Evolutionary conservation across 495 filamentous ascomycete species (phyloP), one percentile per base, ranked within the genome.

Genomic region (Stereocaulon alpinum): DNA sequence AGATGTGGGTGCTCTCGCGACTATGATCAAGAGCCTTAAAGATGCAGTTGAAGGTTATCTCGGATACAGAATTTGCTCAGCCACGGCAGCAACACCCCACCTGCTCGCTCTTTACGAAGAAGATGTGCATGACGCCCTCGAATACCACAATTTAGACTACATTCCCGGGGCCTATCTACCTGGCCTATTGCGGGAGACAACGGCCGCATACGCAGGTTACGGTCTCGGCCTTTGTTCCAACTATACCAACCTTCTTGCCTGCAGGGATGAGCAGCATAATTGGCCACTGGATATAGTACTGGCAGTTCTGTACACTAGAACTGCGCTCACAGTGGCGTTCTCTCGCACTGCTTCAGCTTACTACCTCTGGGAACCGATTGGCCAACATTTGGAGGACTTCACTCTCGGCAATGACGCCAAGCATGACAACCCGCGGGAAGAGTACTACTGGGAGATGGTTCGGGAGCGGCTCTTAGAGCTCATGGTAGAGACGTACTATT

Each of bases 41-140:
- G 9, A 18, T 1, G 37, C 11, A 24, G 56, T 55, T 5, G 61
- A 60, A 32, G 27, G 44, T 15, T 6, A 52, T 15, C 20, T 56
- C 5, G 55, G 20, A n/a, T 17, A 17, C 0, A 20, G 32, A 17
- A 54, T 63, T 29, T 30, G 41, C 1, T 40, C 34, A 6, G 61
- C 56, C 3, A 61, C n/a, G n/a, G 41, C 53, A 11, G 43, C 63
- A 24, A 48, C 60, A 29, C 14, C 42, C 17, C 32, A 59, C 34
- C 56, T 65, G 22, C 24, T 63, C 12, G 63, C 61, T 9, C 55
- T 65, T 14, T 65, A 65, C 51, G 40, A 55, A 22, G 61, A 65
- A 10, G 61, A 65, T 17, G 12, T 63, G 30, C 40, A 24, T 11
- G 61, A 63, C 40, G 56, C 63, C 5, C 60, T 59, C 10, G 56